phyloP scores from a whole-genome alignment of 306 rosid genomes.

The Prosopis cineraria region DNA sequence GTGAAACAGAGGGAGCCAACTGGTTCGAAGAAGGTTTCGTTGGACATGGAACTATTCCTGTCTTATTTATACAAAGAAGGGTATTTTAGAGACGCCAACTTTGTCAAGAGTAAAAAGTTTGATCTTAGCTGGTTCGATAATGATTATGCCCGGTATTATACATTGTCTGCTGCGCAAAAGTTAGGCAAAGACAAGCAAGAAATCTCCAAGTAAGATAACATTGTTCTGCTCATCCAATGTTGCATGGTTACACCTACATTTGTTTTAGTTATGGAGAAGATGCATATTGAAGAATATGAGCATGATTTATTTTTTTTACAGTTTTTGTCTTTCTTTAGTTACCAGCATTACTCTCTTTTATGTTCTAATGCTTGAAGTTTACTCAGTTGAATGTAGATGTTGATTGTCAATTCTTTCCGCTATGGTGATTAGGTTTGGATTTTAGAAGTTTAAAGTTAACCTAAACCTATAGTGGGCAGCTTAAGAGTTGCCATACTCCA shows the following conservation, averaged over 20 bases:
- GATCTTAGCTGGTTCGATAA: conserved; percentile 54
- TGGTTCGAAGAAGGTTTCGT: conserved; percentile 50
- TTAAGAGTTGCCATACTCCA: background rate
- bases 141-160: conserved; percentile 41
- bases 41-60: conserved; percentile 57
- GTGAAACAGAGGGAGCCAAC: conserved; percentile 29
- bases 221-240: too few relatives aligned
- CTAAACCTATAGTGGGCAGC: conserved; percentile 2
- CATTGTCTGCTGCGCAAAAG: conserved; percentile 49
- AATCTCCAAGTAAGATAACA: conserved; percentile 67
- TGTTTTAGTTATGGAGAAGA: conserved; percentile 19
- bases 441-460: background rate
- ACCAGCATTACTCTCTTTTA: background rate
- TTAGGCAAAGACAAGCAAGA: conserved; percentile 65
- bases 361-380: background rate
- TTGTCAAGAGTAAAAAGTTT: conserved; percentile 37
- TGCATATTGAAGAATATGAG: background rate
- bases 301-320: too few relatives aligned
- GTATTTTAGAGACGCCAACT: conserved; percentile 65
- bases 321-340: background rate
- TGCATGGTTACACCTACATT: too few relatives aligned
- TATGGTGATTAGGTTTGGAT: background rate
- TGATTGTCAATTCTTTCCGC: background rate
- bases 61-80: conserved; percentile 56
- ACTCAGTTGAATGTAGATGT: background rate